Evolutionary conservation across 2,329 filamentous ascomycete species (phyloP).

Genomic region (Fusarium stilboides): DNA sequence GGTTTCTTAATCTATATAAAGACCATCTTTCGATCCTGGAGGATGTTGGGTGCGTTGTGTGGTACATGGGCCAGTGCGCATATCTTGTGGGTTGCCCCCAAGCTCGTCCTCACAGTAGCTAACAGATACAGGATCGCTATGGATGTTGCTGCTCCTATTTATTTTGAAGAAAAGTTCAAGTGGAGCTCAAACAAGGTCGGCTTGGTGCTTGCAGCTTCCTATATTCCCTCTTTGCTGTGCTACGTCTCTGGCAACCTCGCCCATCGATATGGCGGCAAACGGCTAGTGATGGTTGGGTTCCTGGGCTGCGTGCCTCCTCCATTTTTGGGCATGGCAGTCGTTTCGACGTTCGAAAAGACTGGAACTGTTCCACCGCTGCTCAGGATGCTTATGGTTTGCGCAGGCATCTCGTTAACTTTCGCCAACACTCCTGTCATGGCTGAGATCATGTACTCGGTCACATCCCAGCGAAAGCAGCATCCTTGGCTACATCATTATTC

Average conservation of each 20-base stretch:
- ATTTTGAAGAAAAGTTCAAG: constrained; percentile 15
- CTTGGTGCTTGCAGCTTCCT: constrained; percentile 26
- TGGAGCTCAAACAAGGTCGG: constrained; percentile 18
- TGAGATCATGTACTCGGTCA: constrained; percentile 25
- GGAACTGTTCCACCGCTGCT: neutral
- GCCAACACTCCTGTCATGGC: constrained; percentile 35
- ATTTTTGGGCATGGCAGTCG: constrained; percentile 17
- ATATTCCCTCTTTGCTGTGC: constrained; percentile 26
- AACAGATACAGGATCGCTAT: constrained; percentile 25
- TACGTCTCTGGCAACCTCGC: constrained; percentile 23
- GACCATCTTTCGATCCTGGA: constrained; percentile 27
- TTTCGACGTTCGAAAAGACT: constrained; percentile 7
- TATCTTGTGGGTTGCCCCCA: constrained; percentile 19
- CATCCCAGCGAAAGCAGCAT: constrained; percentile 23
- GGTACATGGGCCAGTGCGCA: constrained; percentile 33
- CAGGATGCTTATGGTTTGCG: constrained; percentile 27
- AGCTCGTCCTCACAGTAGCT: neutral
- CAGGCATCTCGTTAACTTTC: constrained; percentile 26
- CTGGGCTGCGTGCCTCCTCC: constrained; percentile 20
- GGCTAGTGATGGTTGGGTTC: constrained; percentile 25
- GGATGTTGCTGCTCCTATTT: constrained; percentile 25
- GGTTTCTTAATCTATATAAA: constrained; percentile 8
- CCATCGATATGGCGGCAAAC: constrained; percentile 24
- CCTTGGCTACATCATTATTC: constrained; percentile 21
- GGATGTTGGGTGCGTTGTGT: constrained; percentile 23